phyloP scores from a whole-genome alignment of 2,329 filamentous ascomycete genomes.

The Fonsecaea nubica region DNA sequence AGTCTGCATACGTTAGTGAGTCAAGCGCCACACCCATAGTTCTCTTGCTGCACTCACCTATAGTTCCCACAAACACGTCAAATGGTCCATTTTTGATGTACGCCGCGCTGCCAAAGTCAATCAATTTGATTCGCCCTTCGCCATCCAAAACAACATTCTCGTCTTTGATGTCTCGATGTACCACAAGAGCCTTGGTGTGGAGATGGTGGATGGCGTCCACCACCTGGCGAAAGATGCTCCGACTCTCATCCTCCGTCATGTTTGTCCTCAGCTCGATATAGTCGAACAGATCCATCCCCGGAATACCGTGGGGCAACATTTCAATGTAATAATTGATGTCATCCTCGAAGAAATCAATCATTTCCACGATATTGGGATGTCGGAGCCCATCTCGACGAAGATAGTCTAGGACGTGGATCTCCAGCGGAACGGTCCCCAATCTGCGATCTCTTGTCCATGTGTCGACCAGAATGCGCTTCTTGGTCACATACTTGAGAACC shows the following conservation, averaged over 20 bases:
- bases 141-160: conserved; percentile 97
- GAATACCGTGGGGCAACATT: conserved; percentile 92
- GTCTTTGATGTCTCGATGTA: conserved; percentile 98
- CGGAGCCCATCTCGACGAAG: conserved; percentile 73
- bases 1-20: conserved; percentile 66
- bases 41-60: conserved; percentile 68
- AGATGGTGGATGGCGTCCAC: conserved; percentile 88
- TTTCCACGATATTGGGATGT: conserved; percentile 71
- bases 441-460: conserved; percentile 96
- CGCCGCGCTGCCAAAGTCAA: conserved; percentile 96
- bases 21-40: not conserved
- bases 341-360: conserved; percentile 71
- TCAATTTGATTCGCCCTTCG: conserved; percentile 93
- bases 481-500: conserved; percentile 97
- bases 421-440: conserved; percentile 90
- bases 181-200: conserved; percentile 86
- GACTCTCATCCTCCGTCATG: conserved; percentile 93
- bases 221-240: conserved; percentile 94
- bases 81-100: conserved; percentile 99
- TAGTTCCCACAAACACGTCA: conserved; percentile 98
- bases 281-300: conserved; percentile 98
- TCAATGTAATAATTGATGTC: conserved; percentile 94
- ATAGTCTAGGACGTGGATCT: conserved; percentile 96
- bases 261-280: conserved; percentile 96
- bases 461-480: conserved; percentile 93